Evolutionary conservation across 1,139 yeast species (phyloP), one percentile per base, ranked within the genome.

Genomic region (Lodderomyces metapsilosis): DNA sequence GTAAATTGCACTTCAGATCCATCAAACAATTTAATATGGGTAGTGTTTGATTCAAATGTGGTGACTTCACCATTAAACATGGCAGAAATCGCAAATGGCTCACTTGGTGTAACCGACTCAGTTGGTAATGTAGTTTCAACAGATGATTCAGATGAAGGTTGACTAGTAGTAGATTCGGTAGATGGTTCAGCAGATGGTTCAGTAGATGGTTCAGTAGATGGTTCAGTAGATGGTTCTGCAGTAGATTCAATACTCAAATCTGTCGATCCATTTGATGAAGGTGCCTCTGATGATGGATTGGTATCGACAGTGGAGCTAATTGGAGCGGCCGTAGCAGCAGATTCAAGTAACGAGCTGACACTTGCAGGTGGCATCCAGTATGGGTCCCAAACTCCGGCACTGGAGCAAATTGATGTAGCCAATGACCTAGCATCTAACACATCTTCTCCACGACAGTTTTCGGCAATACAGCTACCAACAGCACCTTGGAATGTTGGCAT

Each of bases 321-420:
- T 56, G 50, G 38, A 12, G 43, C 39, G 9, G 51, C 44, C 36
- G 53, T 47, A 28, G 57, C 66, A 34, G 72, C 75, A 34, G 70
- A 39, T 5, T 56, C 53, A 34, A 72, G 53, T 4, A 50, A 62
- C n/a, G 62, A 46, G 5, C 68, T 59, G 25, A 68, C 61, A 8
- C 73, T 57, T 11, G 57, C 53, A 31, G 54, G 60, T 40, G 71
- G 60, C 62, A 66, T 62, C 76, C 76, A 72, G 42, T 47, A 58
- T 38, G 61, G 62, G 23, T 65, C 54, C 47, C 66, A 62, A 16
- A 71, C 79, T 40, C 78, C 78, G 21, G 66, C 78, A 13, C 51
- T 48, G 35, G 60, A 50, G 52, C 79, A 74, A 37, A 70, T 43
- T 5, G 76, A 68, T 10, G 53, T 51, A 23, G 76, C 78, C 47